Evolutionary conservation across 2,329 filamentous ascomycete genomes (phyloP), one percentile per base, ranked within the genome.

Genomic region (Orbilia blumenaviensis): DNA sequence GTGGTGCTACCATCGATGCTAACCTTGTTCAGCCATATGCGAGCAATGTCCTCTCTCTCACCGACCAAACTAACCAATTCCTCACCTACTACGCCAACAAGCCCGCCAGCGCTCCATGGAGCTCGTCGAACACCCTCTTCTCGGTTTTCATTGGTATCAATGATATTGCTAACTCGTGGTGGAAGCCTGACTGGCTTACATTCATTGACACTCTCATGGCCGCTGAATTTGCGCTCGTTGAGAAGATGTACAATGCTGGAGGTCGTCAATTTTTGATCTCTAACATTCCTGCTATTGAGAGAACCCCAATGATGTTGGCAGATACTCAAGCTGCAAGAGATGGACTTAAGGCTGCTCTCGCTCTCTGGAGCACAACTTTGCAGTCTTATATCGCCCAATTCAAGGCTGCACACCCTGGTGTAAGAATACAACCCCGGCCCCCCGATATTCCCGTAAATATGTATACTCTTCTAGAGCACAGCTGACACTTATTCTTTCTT

Each of bases 111-210:
- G 84, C 81, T 0, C 68, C 77, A 2, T 85, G 84, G 84, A 81
- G 79, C 0, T 79, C 81, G 2, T 72, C 77, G 1, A 82, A 85
- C 66, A 81, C 85, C 0, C 71, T 87, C 1, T 86, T 86, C 62
- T 83, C 83, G 0, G 78, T 87, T 3, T 88, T 86, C 83, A 87
- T 88, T 23, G 87, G 87, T 0, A 86, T 88, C 71, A 88, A 88
- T 64, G 87, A 87, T 74, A 84, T 88, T 0, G 85, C 86, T 0
- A 86, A 87, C 68, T 84, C 84, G 0, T 87, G 83, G 75, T 84
- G 61, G 66, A 3, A 36, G 54, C 42, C 52, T 38, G 62, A 66
- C 34, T 50, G 77, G 74, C 64, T 69, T 41, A 61, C 63, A 73
- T 63, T 56, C 38, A 25, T 62, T 12, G 52, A 66, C 38, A 78